Evolutionary conservation across 2,329 filamentous ascomycete genomes (phyloP), one percentile per base, ranked within the genome.

Genomic region (Monosporascus cannonballus): DNA sequence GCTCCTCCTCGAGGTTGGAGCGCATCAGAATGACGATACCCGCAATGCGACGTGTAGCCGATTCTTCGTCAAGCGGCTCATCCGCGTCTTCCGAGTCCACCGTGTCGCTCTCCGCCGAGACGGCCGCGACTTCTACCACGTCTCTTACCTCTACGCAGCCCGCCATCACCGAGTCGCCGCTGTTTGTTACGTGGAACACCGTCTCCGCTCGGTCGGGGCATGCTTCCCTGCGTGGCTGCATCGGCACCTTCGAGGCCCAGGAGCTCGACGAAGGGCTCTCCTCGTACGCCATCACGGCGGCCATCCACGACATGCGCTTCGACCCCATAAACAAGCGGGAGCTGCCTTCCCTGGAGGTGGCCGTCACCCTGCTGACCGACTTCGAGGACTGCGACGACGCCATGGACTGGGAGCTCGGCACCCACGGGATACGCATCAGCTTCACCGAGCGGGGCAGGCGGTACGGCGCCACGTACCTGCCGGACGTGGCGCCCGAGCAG

Each of bases 141-240:
- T 76, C 71, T 27, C 67, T 73, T 22, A 64, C 72, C 15, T 64
- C 63, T 53, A 53, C 63, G 37, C 54, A 59, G 47, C 38, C 59
- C 38, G 48, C 59, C 55, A 65, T 70, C 61, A 71, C 71, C 53
- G 78, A 81, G 42, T 83, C 85, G 56, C 93, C 93, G 1, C 79
- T 97, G 39, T 97, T 97, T 68, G 89, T 99, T 47, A 96, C 92
- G 7, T 97, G 93, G 92, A 96, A 96, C 73, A 90, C 83, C 0
- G 62, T 90, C 51, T 83, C 80, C 7, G 70, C 76, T 22, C 65
- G 64, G 14, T 61, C 69, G 62, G 80, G 83, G 27, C 73, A 83
- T 58, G 85, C 86, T 67, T 81, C 80, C 24, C 81, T 99, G 42
- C 86, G 94, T 54, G 94, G 94, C 54, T 99, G 94, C 76, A 97